Conservation (phyloP, 176 grass and related monocot genomes). For the Aegilops sharonensis region DNA sequence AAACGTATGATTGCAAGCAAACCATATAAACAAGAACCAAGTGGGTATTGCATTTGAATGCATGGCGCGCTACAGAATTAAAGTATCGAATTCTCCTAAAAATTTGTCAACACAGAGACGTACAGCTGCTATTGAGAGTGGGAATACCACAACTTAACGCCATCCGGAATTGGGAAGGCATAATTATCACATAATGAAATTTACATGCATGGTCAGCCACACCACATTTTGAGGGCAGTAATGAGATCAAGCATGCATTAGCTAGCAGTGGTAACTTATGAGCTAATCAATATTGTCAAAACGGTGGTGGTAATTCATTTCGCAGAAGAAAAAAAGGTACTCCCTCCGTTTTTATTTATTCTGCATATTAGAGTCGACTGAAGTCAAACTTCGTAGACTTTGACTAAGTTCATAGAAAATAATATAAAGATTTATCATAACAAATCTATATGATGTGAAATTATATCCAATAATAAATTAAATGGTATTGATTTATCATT, state of each 20-base stretch:
- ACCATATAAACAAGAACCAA: background rate
- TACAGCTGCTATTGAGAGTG: background rate
- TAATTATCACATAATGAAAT: background rate
- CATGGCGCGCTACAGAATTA: background rate
- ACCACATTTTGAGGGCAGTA: background rate
- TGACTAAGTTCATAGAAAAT: no score
- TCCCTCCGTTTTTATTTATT: no score
- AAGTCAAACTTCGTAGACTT: no score
- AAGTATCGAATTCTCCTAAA: background rate
- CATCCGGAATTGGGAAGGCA: background rate
- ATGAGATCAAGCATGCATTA: background rate
- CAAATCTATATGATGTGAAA: no score
- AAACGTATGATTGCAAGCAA: background rate
- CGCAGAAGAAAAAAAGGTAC: no score
- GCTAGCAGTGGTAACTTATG: background rate
- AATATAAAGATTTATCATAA: no score
- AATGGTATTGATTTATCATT: no score
- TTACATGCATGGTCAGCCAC: background rate
- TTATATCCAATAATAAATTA: no score
- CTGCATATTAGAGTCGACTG: no score
- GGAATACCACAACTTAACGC: background rate
- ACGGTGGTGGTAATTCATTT: background rate
- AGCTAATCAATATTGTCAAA: background rate
- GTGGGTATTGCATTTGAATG: background rate
- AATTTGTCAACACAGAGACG: background rate